Percentiles rank a stretch among this genome's conserved stretches.
phyloP scores from a whole-genome alignment of 179 eudicot species.

The Nepenthes alata region DNA sequence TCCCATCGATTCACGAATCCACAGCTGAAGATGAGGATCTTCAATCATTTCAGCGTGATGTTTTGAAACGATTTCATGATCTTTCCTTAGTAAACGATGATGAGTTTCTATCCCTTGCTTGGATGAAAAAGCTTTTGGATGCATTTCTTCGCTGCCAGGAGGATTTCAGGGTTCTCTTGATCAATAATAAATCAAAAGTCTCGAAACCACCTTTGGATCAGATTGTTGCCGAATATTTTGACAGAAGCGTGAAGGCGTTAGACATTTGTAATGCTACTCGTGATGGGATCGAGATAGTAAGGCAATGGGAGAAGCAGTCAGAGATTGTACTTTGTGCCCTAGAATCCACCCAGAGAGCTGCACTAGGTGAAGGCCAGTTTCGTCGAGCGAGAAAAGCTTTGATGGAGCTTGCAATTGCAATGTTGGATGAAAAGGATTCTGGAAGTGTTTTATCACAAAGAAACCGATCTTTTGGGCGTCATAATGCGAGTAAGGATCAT shows the following conservation, averaged over 20 bases:
- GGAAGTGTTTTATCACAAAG: conserved; percentile 33
- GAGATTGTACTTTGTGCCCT: conserved; percentile 40
- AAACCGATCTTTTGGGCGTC: conserved; percentile 50
- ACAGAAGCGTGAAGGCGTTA: conserved; percentile 41
- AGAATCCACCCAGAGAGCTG: conserved; percentile 16
- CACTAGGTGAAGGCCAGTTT: conserved; percentile 16
- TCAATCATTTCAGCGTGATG: conserved; percentile 24
- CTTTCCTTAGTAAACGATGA: conserved; percentile 28
- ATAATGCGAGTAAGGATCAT: conserved; percentile 22
- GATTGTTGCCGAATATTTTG: conserved; percentile 33
- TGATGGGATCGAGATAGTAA: conserved; percentile 51
- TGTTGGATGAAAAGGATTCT: conserved; percentile 40
- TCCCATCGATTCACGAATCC: conserved; percentile 20
- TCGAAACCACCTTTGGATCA: conserved; percentile 37
- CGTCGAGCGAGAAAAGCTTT: conserved; percentile 44
- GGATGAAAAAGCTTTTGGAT: conserved; percentile 37
- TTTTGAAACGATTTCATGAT: conserved; percentile 17
- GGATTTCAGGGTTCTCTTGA: conserved; percentile 30
- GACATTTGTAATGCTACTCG: conserved; percentile 56
- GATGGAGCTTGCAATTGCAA: conserved; percentile 37
- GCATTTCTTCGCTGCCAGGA: conserved; percentile 41
- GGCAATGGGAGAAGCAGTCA: conserved; percentile 42
- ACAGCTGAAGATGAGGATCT: conserved; percentile 18
- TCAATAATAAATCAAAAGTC: conserved; percentile 20
- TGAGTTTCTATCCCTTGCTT: conserved; percentile 41